Evolutionary conservation across 2,329 filamentous ascomycete species (phyloP).

Genomic region (Alternaria consortialis): DNA sequence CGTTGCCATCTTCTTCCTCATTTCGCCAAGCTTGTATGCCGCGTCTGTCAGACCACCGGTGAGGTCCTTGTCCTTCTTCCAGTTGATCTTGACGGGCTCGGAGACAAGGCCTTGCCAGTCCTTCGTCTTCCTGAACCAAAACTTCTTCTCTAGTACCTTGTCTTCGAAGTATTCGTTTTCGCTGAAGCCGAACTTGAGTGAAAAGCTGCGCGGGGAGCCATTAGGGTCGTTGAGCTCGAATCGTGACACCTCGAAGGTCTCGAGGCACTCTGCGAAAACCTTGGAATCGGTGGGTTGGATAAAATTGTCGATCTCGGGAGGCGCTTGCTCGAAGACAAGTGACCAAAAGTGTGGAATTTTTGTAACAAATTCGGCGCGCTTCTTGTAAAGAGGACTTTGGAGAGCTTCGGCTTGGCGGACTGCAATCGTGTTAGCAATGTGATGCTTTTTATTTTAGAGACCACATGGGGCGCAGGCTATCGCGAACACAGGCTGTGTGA

Average conservation of each 20-base stretch:
- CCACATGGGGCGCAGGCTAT: background rate
- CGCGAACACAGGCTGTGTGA: background rate
- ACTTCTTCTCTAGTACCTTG: constrained; percentile 84
- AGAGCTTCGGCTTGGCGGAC: constrained; percentile 77
- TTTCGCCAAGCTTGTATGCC: constrained; percentile 73
- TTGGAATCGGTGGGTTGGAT: constrained; percentile 82
- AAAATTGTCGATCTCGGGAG: constrained; percentile 85
- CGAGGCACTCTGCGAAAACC: constrained; percentile 74
- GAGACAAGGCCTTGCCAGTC: constrained; percentile 82
- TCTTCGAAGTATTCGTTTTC: constrained; percentile 86
- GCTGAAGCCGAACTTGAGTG: constrained; percentile 75
- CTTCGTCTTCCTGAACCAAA: constrained; percentile 79
- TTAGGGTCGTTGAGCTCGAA: constrained; percentile 76
- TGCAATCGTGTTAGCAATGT: constrained; percentile 48
- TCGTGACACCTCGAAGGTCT: constrained; percentile 74
- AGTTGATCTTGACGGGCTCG: constrained; percentile 86
- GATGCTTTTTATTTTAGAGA: background rate
- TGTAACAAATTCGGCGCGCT: constrained; percentile 74
- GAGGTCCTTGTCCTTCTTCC: constrained; percentile 79
- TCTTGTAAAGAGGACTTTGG: constrained; percentile 75
- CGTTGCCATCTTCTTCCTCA: constrained; percentile 56
- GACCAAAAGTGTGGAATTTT: constrained; percentile 92
- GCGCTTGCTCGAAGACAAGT: constrained; percentile 88
- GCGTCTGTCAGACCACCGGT: constrained; percentile 81
- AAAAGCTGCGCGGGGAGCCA: constrained; percentile 82